Percentiles rank a stretch among this genome's conserved stretches.
phyloP scores from a whole-genome alignment of 768 basidiomycete genomes.

The Rubroboletus satanas region DNA sequence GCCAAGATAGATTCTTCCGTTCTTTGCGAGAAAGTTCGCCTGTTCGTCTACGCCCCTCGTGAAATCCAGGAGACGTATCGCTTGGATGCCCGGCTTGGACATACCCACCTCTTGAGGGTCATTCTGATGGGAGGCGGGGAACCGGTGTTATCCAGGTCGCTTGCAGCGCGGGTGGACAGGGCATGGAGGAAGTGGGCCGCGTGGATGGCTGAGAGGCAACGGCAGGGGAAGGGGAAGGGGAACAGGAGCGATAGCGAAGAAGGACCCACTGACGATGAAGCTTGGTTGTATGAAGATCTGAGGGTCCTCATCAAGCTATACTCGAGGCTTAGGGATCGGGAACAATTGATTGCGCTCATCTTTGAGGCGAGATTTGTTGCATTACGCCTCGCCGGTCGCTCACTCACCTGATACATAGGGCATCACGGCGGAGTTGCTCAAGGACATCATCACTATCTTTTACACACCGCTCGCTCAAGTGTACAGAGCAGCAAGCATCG shows the following conservation, averaged over 20 bases:
- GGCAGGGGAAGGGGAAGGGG: slow-evolving; percentile 32
- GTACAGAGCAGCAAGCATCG: slow-evolving; percentile 95
- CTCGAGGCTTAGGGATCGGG: slow-evolving; percentile 77
- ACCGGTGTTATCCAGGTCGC: slow-evolving; percentile 69
- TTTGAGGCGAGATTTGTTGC: slow-evolving; percentile 69
- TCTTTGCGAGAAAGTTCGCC: slow-evolving; percentile 82
- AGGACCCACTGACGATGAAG: slow-evolving; percentile 90
- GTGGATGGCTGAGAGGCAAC: slow-evolving; percentile 64
- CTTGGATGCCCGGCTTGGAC: slow-evolving; percentile 70
- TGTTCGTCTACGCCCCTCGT: slow-evolving; percentile 81
- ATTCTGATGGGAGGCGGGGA: slow-evolving; percentile 77
- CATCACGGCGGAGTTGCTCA: slow-evolving; percentile 88
- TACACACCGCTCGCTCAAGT: slow-evolving; percentile 96
- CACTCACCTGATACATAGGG: slow-evolving; percentile 49
- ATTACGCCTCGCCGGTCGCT: background rate
- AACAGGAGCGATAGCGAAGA: slow-evolving; percentile 80
- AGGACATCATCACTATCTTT: slow-evolving; percentile 99
- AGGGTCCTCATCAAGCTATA: slow-evolving; percentile 76
- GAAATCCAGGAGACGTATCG: slow-evolving; percentile 86
- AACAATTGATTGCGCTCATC: slow-evolving; percentile 87
- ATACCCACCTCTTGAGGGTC: slow-evolving; percentile 70
- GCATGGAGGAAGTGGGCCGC: slow-evolving; percentile 73
- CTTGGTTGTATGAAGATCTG: slow-evolving; percentile 94
- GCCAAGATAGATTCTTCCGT: slow-evolving; percentile 86
- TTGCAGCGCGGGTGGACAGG: slow-evolving; percentile 76